phyloP scores from a whole-genome alignment of 768 basidiomycete species.

The Suillus spraguei region DNA sequence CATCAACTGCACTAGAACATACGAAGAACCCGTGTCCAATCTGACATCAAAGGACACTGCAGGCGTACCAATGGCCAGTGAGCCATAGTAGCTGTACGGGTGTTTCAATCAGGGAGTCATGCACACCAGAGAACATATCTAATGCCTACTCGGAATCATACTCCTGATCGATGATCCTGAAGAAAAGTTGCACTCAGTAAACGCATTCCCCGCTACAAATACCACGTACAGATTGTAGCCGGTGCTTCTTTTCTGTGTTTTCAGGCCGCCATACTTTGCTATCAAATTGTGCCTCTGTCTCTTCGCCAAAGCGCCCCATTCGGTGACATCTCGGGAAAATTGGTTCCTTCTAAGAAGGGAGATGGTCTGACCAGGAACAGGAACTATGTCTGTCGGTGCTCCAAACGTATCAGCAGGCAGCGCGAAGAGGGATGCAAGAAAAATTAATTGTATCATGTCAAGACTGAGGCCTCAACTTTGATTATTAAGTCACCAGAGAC shows the following conservation, averaged over 20 bases:
- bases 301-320: conserved; percentile 39
- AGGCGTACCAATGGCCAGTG: conserved; percentile 48
- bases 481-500: not conserved
- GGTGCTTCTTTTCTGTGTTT: conserved; percentile 40
- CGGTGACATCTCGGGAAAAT: conserved; percentile 5
- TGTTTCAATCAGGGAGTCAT: conserved; percentile 6
- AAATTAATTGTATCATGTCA: conserved; percentile 22
- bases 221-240: conserved; percentile 56
- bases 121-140: not conserved
- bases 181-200: conserved; percentile 7
- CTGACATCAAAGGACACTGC: conserved; percentile 49
- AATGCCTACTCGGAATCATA: conserved; percentile 59
- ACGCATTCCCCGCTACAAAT: not conserved
- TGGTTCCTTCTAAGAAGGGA: conserved; percentile 23
- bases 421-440: conserved; percentile 17
- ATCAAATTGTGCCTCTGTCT: conserved; percentile 43
- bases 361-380: conserved; percentile 21
- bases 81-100: conserved; percentile 37
- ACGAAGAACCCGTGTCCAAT: conserved; percentile 54
- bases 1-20: conserved; percentile 13
- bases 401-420: conserved; percentile 12
- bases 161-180: conserved; percentile 64
- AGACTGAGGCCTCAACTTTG: not conserved
- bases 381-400: conserved; percentile 18
- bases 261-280: conserved; percentile 48